phyloP scores from a whole-genome alignment of 257 asterid genomes.

The Henckelia pumila region DNA sequence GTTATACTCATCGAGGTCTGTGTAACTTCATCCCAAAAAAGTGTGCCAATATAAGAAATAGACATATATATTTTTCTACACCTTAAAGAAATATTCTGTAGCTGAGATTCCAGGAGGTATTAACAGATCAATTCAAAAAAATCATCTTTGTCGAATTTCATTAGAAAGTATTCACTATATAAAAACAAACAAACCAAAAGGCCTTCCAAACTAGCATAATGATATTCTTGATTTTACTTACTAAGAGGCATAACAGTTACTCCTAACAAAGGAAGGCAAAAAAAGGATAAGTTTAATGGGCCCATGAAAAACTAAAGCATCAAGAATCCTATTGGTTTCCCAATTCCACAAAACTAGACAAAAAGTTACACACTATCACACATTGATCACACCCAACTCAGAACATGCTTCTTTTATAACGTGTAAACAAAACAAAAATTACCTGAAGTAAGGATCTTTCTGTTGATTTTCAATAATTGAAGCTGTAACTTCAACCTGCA shows the following conservation, averaged over 20 bases:
- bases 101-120: too few relatives aligned
- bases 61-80: too few relatives aligned
- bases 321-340: background rate
- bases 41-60: too few relatives aligned
- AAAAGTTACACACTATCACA: slow-evolving; percentile 5
- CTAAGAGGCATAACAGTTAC: background rate
- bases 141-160: too few relatives aligned
- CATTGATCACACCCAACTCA: background rate
- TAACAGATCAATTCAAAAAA: too few relatives aligned
- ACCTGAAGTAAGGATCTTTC: slow-evolving; percentile 74
- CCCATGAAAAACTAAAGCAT: background rate
- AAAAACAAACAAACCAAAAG: too few relatives aligned
- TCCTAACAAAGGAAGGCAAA: background rate
- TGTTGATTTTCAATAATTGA: slow-evolving; percentile 79
- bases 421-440: background rate
- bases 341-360: background rate
- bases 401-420: background rate
- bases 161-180: too few relatives aligned
- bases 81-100: too few relatives aligned
- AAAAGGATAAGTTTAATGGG: background rate
- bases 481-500: slow-evolving; percentile 64
- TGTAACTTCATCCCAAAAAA: too few relatives aligned
- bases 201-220: too few relatives aligned
- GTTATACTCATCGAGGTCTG: too few relatives aligned
- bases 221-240: background rate